Base-by-base conservation (phyloP, 805 yeast species). In the Lipomyces spencermartinsiae region DNA sequence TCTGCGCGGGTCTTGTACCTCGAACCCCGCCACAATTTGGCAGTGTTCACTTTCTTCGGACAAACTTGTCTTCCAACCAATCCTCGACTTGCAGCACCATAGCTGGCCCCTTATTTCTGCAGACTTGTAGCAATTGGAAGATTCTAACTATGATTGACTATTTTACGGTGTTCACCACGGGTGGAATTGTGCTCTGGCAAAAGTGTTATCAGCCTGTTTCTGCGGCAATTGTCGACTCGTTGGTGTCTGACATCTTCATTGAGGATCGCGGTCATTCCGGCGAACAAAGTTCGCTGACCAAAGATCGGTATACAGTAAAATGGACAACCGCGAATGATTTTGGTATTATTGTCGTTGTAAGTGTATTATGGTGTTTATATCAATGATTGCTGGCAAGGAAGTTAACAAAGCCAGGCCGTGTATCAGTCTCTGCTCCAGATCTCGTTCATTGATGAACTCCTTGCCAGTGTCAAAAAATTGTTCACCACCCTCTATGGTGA, bases 131-230 rank as follows among this genome's bases (percentile, higher is more conserved):
- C 29, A 25, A 25, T 25, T 19, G 31, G n/a, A 33, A 3, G 8
- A 19, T 22, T 43, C n/a, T 16, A 43, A 33, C 25, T 14, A 75
- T 83, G 86, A 79, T 84, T 58, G 87, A 84, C 70, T 85, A 82
- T 70, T 80, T 85, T 64, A 73, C 82, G 9, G 80, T 87, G 0
- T 86, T 86, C 75, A 79, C 84, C 3, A 81, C 83, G 0, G 82
- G 85, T 9, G 91, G 91, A 0, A 75, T 82, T 10, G 87, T 87
- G 31, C 78, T 83, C 16, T 86, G 83, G 83, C 81, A 82, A 73
- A 76, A 82, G 65, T 80, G 82, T 37, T 78, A 81, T 1, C 80
- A 73, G 73, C 79, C 77, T 69, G 79, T 84, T 19, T 77, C 86
- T 0, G 79, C 78, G 16, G 58, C 78, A 1, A 78, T 84, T 0